Base-by-base conservation (phyloP, 108 stramenopile genomes). In the Nitzschia sp. region DNA sequence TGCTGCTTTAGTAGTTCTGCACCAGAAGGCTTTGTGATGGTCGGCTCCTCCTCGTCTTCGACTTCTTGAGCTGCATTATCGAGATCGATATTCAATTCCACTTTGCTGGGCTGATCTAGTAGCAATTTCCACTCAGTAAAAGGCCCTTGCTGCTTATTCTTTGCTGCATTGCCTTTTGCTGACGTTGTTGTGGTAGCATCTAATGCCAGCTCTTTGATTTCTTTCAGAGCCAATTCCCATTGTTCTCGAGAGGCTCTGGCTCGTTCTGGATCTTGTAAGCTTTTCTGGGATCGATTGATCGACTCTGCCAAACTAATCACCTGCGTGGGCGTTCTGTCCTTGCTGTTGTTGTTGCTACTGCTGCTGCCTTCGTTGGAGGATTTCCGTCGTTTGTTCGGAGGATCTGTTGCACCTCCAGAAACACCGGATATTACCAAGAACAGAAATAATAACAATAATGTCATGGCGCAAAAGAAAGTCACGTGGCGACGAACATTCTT, bases 181-280 rank as follows among this genome's bases (percentile, higher is more conserved):
- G n/a, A 21, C 27, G 66, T 38, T 28, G 23, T 22, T 5, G 81
- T 13, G 15, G 75, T 63, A 45, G 73, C 63, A 11, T 77, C 72
- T 3, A 77, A 64, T 5, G 73, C 58, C 27, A 81, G 45, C 27
- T 71, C 50, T 59, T 65, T 71, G 23, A 89, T 89, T 53, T 89
- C 88, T 28, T 84, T 64, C 63, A 89, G 77, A 3, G 85, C 80
- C 45, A 64, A 44, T 47, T 75, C 45, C 88, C 88, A 89, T 57
- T 84, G 75, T 32, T 71, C 54, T 63, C 81, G 38, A 30, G 74
- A 50, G 6, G 63, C 34, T 26, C 55, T 75, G 17, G 35, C 35
- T 28, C 61, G 47, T 31, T 61, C 58, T 15, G 38, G 41, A 47
- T 66, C 63, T 29, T 50, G 38, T 0, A 19, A 41, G 19, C 34